Evolutionary conservation across 805 yeast genomes (phyloP).

Genomic region (Candida taoyuanica): DNA sequence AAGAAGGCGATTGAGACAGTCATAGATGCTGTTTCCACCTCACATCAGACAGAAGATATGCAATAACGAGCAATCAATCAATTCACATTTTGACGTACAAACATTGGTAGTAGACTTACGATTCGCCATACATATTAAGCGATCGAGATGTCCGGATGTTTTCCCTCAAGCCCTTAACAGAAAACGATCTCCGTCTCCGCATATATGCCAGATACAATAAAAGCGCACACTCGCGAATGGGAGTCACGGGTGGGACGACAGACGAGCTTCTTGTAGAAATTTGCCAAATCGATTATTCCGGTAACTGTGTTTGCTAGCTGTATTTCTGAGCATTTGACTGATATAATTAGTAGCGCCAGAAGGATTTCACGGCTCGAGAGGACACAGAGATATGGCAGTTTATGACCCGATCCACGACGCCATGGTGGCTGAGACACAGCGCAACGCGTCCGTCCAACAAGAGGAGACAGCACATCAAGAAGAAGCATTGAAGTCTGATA

Average conservation of each 20-base stretch:
- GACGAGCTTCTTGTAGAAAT: no score
- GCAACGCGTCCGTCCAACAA: background rate
- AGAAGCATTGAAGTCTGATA: background rate
- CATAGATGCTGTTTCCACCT: conserved; percentile 4
- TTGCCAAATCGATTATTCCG: no score
- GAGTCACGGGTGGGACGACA: no score
- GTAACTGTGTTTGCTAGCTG: no score
- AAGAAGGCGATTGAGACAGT: conserved; percentile 9
- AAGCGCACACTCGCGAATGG: no score
- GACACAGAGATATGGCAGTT: conserved; percentile 4
- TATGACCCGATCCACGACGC: conserved; percentile 18
- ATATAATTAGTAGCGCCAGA: no score
- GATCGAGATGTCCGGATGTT: conserved; percentile 8
- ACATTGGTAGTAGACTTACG: background rate
- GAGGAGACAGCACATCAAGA: background rate
- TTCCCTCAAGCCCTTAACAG: no score
- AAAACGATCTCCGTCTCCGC: no score
- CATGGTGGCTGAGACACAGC: conserved; percentile 4
- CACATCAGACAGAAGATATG: background rate
- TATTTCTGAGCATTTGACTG: no score
- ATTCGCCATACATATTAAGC: background rate
- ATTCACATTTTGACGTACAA: background rate
- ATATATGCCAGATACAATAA: no score
- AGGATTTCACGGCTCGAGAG: background rate
- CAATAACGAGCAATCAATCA: background rate